Evolutionary conservation across 352 stramenopile species (phyloP), one percentile per base, ranked within the genome.

Genomic region (Globisporangium acanthophoron): DNA sequence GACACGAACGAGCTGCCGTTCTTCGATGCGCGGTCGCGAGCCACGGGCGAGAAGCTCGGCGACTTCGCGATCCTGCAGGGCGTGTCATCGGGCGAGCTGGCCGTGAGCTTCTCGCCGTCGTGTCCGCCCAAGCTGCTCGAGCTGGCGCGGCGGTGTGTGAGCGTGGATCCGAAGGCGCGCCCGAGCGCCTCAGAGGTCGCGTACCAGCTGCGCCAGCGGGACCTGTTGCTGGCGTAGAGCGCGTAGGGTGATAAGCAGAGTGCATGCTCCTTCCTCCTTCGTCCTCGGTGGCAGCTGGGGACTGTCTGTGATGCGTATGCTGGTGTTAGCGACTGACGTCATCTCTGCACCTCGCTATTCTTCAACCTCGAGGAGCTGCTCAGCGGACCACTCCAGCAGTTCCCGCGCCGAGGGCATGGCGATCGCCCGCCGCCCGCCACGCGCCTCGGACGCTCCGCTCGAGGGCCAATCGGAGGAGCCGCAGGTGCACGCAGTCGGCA

Each of bases 1-100:
- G 79, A 89, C 48, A 87, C 77, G n/a, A 72, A 89, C 61, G 65
- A 78, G 48, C 64, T 90, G 59, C 81, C 81, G 5, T 91, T 86
- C 54, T 63, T 62, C 5, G 71, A 87, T 54, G 70, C 73, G 16
- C 69, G 59, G 37, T 56, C 48, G 0, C 63, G 44, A 1, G 45
- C 15, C 27, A 70, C 55, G 15, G 74, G 68, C 43, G 68, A 78
- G 31, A 69, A 67, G 62, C 65, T 89, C 15, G 78, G 75, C 62
- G 79, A 88, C 57, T 77, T 85, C 58, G 65, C 58, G 3, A 82
- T 88, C 40, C 58, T 88, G 11, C 78, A 85, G 59, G 67, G 73
- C 21, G 76, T 88, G 15, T 72, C 78, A 27, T 65, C 65, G 29
- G 78, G 74, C 20, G 27, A 68, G 43, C 50, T 88, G 21, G 50